Evolutionary conservation across 768 basidiomycete genomes (phyloP), one percentile per base, ranked within the genome.

Genomic region (Mycena capillaripes): DNA sequence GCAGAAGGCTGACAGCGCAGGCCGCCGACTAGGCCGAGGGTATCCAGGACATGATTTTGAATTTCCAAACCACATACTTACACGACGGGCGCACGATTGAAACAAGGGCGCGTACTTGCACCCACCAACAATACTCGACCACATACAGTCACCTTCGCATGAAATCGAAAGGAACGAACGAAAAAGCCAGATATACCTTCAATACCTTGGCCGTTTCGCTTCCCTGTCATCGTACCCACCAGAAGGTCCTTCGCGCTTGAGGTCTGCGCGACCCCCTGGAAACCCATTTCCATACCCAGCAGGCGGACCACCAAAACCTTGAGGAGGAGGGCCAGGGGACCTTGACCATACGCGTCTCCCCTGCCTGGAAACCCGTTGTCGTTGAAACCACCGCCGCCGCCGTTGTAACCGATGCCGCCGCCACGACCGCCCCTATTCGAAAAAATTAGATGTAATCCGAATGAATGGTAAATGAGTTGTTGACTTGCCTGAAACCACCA

Each of bases 171-270:
- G 56, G 61, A 80, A 72, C 74, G 71, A 75, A 71, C 68, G 63
- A 76, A 78, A 75, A 83, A 78, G 77, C 79, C 80, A 79, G 78
- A 79, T 76, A 81, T 79, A 80, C 78, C 81, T 75, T 87, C 90
- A 95, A 83, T 93, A 95, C 79, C 95, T 89, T 78, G 92, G 91
- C 79, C 95, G 92, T 83, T 96, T 96, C 38, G 87, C 77, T 75
- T 95, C 94, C 75, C 94, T 89, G 81, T 95, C 94, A 79, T 95
- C 94, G 82, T 88, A 93, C 82, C 92, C 92, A 84, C 92, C 91
- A 63, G 92, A 87, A 62, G 92, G 88, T 76, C 89, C 90, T 79
- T 92, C 91, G 74, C 94, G 90, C 83, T 95, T 95, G 85, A 94
- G 91, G 79, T 92, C 92, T 42, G 89, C 88, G 72, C 91, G 90